Evolutionary conservation across 176 grass and related monocot species (phyloP).

Genomic region (Oryza australiensis): DNA sequence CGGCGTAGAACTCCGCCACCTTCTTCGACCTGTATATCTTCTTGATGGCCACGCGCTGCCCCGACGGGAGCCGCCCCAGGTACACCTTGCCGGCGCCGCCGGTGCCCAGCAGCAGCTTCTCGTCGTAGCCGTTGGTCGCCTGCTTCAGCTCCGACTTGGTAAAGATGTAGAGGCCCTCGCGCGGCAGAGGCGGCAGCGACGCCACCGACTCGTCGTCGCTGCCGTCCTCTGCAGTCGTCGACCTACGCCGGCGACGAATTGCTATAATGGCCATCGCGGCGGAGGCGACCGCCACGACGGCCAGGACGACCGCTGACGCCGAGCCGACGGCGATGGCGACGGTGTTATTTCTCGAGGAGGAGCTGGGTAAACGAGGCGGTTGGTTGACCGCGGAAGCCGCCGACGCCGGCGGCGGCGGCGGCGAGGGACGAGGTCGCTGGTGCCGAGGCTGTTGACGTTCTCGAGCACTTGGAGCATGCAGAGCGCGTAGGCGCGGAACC

Average conservation of each 20-base stretch:
- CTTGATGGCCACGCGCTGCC: slow-evolving; percentile 72
- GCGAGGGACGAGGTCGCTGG: slow-evolving; percentile 44
- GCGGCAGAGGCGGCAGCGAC: slow-evolving; percentile 39
- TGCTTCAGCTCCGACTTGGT: slow-evolving; percentile 61
- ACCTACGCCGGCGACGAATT: not conserved
- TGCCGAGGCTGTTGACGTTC: slow-evolving; percentile 62
- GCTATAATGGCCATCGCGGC: slow-evolving; percentile 21
- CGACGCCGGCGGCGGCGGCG: slow-evolving; percentile 37
- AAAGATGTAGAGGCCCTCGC: slow-evolving; percentile 74
- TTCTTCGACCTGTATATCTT: slow-evolving; percentile 58
- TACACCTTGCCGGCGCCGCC: slow-evolving; percentile 75
- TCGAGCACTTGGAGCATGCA: slow-evolving; percentile 74
- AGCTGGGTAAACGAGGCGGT: not conserved
- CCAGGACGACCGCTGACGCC: slow-evolving; percentile 37
- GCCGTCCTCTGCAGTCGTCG: not conserved
- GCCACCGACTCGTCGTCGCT: not conserved
- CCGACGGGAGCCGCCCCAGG: slow-evolving; percentile 58
- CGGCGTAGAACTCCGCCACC: slow-evolving; percentile 61
- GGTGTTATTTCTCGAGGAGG: not conserved
- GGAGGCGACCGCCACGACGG: slow-evolving; percentile 30
- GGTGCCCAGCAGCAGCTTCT: slow-evolving; percentile 49
- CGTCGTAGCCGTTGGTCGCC: slow-evolving; percentile 61
- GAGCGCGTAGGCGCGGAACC: slow-evolving; percentile 51
- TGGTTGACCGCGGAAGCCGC: not conserved
- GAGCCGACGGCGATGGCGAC: slow-evolving; percentile 50